phyloP scores from a whole-genome alignment of 257 asterid genomes.

The Solanum rostratum region DNA sequence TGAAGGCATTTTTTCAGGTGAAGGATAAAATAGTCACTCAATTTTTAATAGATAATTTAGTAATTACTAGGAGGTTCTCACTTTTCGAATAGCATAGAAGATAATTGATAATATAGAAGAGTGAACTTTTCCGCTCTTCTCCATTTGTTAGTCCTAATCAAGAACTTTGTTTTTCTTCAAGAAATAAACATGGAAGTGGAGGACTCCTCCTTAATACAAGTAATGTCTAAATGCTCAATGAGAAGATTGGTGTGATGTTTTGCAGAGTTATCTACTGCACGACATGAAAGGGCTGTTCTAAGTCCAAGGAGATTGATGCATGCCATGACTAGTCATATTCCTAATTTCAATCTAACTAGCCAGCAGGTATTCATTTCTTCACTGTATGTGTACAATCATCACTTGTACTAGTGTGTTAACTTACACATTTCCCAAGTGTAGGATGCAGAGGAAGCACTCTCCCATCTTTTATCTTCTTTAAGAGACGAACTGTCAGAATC shows the following conservation, averaged over 20 bases:
- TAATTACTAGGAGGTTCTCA: background rate
- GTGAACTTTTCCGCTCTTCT: background rate
- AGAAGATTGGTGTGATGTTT: constrained; percentile 3
- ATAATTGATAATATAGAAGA: background rate
- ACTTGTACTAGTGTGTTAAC: background rate
- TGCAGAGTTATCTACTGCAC: constrained; percentile 55
- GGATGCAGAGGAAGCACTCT: constrained; percentile 98
- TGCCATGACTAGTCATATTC: constrained; percentile 58
- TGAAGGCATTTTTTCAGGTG: background rate
- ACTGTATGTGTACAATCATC: background rate
- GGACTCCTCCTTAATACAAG: background rate
- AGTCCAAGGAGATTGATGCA: constrained; percentile 74
- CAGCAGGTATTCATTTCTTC: constrained; percentile 55
- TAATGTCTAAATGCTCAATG: background rate
- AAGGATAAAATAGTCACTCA: background rate
- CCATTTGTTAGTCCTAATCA: background rate
- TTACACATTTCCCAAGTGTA: constrained; percentile 20
- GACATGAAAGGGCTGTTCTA: constrained; percentile 41
- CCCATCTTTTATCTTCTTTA: constrained; percentile 62
- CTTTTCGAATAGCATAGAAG: background rate
- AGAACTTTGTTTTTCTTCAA: background rate
- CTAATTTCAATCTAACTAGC: constrained; percentile 63
- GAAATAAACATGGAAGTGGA: background rate
- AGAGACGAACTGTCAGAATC: constrained; percentile 70
- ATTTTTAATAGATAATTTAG: background rate